Evolutionary conservation across 192 early-diverging fungal genomes (phyloP), one percentile per base, ranked within the genome.

Genomic region (Coemansia sp.): DNA sequence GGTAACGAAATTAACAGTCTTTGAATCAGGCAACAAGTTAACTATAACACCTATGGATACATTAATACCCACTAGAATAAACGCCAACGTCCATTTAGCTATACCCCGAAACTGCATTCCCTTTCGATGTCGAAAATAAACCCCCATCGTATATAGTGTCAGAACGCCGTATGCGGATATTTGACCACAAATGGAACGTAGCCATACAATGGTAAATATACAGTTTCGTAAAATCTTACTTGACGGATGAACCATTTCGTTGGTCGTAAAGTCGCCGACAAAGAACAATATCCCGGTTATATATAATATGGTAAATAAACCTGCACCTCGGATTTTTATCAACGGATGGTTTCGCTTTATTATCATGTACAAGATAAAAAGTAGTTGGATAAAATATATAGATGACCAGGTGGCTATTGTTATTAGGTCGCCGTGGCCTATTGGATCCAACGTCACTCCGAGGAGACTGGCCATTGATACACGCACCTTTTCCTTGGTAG

Each of bases 141-240:
- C 32, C 2, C 8, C n/a, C 0, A 57, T 55, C 15, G 61, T 20
- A 12, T 68, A 65, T 4, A 65, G 34, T 2, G 41, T 6, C 8
- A 83, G 18, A 0, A 74, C 12, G 6, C 38, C 34, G 32, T 55
- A 52, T 5, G 70, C n/a, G 12, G 61, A 8, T 11, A 39, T 68
- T 38, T 77, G 75, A 0, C 83, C 83, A 34, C 72, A 51, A 6
- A 74, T 52, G 2, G 75, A 64, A 32, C 78, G 72, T 59, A 81
- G 38, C 83, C 83, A 85, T 1, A 85, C 37, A 4, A 39, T 65
- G 2, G 45, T 63, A 5, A 85, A 65, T 0, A 81, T 51, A 36
- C 83, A 85, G 52, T 73, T 75, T 17, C 9, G 3, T 1, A 75
- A 38, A 9, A 59, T 56, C 4, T 28, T 20, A 32, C 20, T 62